These are phyloP conservation scores for Heteromeles arbutifolia DNA, from an alignment of 306 rosid species.

Conservation along the genomic window DNA sequence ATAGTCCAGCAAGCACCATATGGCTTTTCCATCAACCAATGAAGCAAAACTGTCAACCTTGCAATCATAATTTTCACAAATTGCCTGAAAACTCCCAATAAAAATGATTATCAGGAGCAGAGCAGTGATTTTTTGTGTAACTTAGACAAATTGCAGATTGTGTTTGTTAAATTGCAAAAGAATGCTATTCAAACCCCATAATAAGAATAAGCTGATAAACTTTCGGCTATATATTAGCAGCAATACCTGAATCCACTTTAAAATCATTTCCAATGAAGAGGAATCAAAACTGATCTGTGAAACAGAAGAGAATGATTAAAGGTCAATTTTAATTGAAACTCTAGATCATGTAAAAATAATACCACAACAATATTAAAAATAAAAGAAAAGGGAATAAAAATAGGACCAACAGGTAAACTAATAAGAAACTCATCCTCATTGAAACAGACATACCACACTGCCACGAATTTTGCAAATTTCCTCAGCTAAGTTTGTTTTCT, in stretches of 20 bases:
- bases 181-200: neutral
- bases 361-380: neutral
- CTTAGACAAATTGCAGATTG: too few species aligned
- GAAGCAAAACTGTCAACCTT: constrained; percentile 48
- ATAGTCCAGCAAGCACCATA: constrained; percentile 94
- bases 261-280: constrained; percentile 61
- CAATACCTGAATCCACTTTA: constrained; percentile 83
- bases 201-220: neutral
- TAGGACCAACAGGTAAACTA: neutral
- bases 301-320: constrained; percentile 7
- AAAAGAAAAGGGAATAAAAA: neutral
- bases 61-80: constrained; percentile 61
- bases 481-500: constrained; percentile 53
- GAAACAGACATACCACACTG: constrained; percentile 35
- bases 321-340: neutral
- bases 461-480: constrained; percentile 76
- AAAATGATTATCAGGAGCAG: neutral
- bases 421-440: constrained; percentile 1
- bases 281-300: constrained; percentile 42
- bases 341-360: neutral
- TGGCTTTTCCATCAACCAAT: constrained; percentile 87
- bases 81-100: constrained; percentile 44
- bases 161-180: neutral
- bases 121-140: too few species aligned
- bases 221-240: neutral